Evolutionary conservation across 2,329 filamentous ascomycete genomes (phyloP), one percentile per base, ranked within the genome.

Genomic region (Penicillium sp.): DNA sequence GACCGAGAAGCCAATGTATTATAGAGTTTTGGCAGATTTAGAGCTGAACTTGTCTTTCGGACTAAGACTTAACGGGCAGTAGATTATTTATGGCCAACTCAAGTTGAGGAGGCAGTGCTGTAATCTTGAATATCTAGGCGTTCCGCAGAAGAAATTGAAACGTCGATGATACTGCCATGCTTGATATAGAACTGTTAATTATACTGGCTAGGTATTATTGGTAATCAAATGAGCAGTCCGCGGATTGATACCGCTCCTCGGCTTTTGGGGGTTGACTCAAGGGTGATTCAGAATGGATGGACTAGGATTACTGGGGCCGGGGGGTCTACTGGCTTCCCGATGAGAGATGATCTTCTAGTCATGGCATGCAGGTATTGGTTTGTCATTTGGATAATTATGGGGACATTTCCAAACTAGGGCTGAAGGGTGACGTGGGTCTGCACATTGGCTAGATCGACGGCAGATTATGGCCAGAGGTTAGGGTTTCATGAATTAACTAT

Each of bases 91-190:
- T 48, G 49, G 10, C 8, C 27, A 27, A 49, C 12, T 41, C 19
- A 51, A 25, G 31, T 44, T 17, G 47, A 31, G 10, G 59, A 61
- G 62, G 63, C 63, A 64, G 62, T 66, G 63, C 63, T 61, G 35
- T 35, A 39, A 48, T 35, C 33, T 17, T 47, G 21, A 50, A 43
- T 36, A 10, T 39, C 56, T 45, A 64, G 60, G 62, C 55, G 60
- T 61, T 61, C 58, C 61, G 60, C 35, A 53, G 39, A 52, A 45
- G 47, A 47, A 53, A 50, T 44, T 27, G 35, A 52, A 51, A 55
- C 53, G 38, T 19, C n/a, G 57, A 35, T 42, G 25, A 62, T 64
- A 62, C 63, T 62, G 61, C 61, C 50, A 13, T 33, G 39, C 48
- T 61, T 57, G 29, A 29, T 44, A 44, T 51, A 33, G n/a, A 50